Conservation (phyloP, 768 basidiomycete genomes). For the Phanerodontia chrysosporium region DNA sequence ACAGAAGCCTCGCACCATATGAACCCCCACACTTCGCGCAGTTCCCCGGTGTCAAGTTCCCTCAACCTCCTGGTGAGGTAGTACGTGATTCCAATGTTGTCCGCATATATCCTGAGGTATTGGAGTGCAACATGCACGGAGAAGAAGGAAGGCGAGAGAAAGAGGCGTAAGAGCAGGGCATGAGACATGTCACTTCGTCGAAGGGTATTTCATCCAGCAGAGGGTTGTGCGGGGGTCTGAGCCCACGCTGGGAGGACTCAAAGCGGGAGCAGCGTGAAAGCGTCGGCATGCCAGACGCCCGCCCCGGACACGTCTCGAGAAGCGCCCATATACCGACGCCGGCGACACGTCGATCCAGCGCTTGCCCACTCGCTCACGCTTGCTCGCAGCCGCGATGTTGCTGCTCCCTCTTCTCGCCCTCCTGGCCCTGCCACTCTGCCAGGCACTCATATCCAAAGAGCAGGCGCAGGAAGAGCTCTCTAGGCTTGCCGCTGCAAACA, state of each 20-base stretch:
- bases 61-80: slow-evolving; percentile 76
- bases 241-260: slow-evolving; percentile 1
- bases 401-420: slow-evolving; percentile 29
- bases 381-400: slow-evolving; percentile 20
- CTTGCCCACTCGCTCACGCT: not conserved
- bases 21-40: slow-evolving; percentile 87
- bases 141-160: slow-evolving; percentile 90
- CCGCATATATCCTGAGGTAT: slow-evolving; percentile 76
- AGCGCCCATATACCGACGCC: not conserved
- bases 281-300: slow-evolving; percentile 6
- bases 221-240: not conserved
- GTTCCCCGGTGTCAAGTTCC: slow-evolving; percentile 61
- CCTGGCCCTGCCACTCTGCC: slow-evolving; percentile 27
- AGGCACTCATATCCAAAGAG: slow-evolving; percentile 25
- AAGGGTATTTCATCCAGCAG: slow-evolving; percentile 5
- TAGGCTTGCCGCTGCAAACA: slow-evolving; percentile 62
- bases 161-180: slow-evolving; percentile 86
- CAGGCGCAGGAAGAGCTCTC: slow-evolving; percentile 53
- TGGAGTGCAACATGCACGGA: slow-evolving; percentile 90
- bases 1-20: slow-evolving; percentile 54
- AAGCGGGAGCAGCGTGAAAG: not conserved
- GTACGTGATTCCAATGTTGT: slow-evolving; percentile 90
- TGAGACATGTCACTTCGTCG: slow-evolving; percentile 48
- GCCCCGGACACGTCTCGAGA: not conserved
- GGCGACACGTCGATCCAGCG: slow-evolving; percentile 3